Base-by-base conservation (phyloP, 139 green algal genomes). In the Haematococcus sp. region DNA sequence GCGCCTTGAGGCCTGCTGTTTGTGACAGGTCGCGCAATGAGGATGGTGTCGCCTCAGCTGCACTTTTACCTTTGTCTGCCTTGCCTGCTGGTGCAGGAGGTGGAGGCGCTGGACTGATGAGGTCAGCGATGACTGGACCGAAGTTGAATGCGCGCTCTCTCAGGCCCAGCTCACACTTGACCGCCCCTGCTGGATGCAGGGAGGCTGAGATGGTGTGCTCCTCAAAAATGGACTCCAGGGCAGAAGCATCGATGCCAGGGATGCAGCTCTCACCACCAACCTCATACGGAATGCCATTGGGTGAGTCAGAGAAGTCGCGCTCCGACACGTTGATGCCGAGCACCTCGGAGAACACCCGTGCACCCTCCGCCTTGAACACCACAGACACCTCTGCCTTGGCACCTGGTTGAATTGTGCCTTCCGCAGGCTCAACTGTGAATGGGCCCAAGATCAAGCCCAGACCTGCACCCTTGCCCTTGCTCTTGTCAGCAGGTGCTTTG, bases 181-280 rank as follows among this genome's bases (percentile, higher is more conserved):
- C 51, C n/a, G 76, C 68, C 32, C 74, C 64, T 68, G 86, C 86
- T 49, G 85, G 84, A 66, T 94, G 90, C 60, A 94, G 76, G 17
- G 71, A 46, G 31, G 43, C 60, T 1, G 81, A 75, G 34, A 96
- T 75, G 28, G 71, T 74, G 72, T 94, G 90, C 88, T 96, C 91
- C 81, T 96, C 91, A 80, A 96, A 96, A 68, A 96, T 94, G 32
- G 82, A 68, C 7, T 70, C 74, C 16, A 91, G 66, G 80, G 91
- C 88, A 2, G 82, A 40, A 2, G 85, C 61, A 44, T 90, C 81
- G 64, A 96, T 94, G 43, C 91, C 81, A 15, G 86, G 86, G 40
- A 96, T 92, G 80, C 89, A 93, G 19, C 74, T 86, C 78, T 96
- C 91, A 20, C 88, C 91, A 0, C 65, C 73, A 2, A 94, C 56